Evolutionary conservation across 441 rosid species (phyloP).

Genomic region (Isatis lusitanica): DNA sequence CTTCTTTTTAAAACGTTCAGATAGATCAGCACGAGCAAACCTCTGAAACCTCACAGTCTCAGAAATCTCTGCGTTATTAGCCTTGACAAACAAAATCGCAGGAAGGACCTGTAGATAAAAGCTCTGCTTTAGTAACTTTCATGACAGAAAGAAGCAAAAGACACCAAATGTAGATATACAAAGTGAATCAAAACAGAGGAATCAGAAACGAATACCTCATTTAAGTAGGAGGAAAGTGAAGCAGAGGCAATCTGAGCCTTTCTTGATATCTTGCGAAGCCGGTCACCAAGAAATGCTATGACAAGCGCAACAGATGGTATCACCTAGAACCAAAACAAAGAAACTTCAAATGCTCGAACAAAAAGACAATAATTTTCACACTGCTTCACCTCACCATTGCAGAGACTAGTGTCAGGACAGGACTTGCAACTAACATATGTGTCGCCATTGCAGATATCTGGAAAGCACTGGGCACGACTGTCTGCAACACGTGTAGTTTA

Average conservation of each 20-base stretch:
- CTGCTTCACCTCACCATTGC: conserved; percentile 58
- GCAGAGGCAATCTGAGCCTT: conserved; percentile 68
- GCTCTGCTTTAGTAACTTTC: not conserved
- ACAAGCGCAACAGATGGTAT: conserved; percentile 75
- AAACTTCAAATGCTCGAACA: not conserved
- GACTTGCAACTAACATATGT: conserved; percentile 84
- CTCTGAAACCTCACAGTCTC: conserved; percentile 73
- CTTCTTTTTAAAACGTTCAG: conserved; percentile 66
- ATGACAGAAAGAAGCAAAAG: not conserved
- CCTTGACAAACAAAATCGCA: conserved; percentile 83
- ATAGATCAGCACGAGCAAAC: conserved; percentile 66
- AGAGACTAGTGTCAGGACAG: conserved; percentile 66
- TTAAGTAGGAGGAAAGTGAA: conserved; percentile 71
- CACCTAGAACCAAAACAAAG: conserved; percentile 43
- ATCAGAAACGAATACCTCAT: conserved; percentile 54
- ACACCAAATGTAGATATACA: too few relatives aligned
- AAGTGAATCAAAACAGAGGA: not conserved
- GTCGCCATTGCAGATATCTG: conserved; percentile 78
- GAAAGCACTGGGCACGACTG: conserved; percentile 71
- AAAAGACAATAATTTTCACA: not conserved
- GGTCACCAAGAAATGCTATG: conserved; percentile 68
- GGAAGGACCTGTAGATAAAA: conserved; percentile 64
- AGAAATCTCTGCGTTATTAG: conserved; percentile 77
- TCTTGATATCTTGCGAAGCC: conserved; percentile 73
- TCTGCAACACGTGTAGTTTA: conserved; percentile 44